These are phyloP conservation scores for Myriangium duriaei DNA, from an alignment of 2,329 filamentous ascomycete species.

Conservation along the genomic window DNA sequence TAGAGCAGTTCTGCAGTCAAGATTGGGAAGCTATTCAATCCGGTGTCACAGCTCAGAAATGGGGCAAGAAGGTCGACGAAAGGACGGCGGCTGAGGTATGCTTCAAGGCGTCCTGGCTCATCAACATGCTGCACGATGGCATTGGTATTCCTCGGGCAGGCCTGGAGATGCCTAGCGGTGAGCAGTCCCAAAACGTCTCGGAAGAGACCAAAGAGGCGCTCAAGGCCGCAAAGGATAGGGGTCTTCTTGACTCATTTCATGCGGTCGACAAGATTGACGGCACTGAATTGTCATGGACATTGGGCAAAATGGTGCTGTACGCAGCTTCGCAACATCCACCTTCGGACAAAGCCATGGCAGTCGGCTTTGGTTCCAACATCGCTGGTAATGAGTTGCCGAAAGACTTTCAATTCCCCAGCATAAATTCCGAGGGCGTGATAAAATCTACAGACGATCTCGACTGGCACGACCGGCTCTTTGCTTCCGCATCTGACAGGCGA, in stretches of 20 bases:
- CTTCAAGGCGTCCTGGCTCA: conserved; percentile 97
- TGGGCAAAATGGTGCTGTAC: conserved; percentile 93
- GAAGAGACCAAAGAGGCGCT: conserved; percentile 64
- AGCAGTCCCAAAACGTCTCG: conserved; percentile 25
- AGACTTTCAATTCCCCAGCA: conserved; percentile 63
- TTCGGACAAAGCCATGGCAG: conserved; percentile 49
- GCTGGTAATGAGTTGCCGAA: conserved; percentile 33
- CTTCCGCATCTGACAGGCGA: conserved; percentile 49
- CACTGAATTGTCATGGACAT: conserved; percentile 90
- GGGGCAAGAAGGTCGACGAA: conserved; percentile 60
- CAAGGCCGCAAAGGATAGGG: conserved; percentile 57
- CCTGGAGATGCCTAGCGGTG: conserved; percentile 38
- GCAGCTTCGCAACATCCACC: conserved; percentile 78
- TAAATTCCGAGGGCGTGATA: background rate
- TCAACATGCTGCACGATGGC: conserved; percentile 89
- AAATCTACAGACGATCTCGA: conserved; percentile 30
- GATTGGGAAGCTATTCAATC: conserved; percentile 67
- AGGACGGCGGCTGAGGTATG: conserved; percentile 76
- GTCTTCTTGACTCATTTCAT: conserved; percentile 75
- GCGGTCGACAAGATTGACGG: conserved; percentile 85
- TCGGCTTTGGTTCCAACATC: conserved; percentile 86
- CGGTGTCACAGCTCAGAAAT: conserved; percentile 53
- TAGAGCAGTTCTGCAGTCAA: conserved; percentile 71
- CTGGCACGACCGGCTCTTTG: conserved; percentile 51
- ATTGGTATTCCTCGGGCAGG: conserved; percentile 84